Evolutionary conservation across 495 filamentous ascomycete species (phyloP).

Genomic region (Penicillium bovifimosum): DNA sequence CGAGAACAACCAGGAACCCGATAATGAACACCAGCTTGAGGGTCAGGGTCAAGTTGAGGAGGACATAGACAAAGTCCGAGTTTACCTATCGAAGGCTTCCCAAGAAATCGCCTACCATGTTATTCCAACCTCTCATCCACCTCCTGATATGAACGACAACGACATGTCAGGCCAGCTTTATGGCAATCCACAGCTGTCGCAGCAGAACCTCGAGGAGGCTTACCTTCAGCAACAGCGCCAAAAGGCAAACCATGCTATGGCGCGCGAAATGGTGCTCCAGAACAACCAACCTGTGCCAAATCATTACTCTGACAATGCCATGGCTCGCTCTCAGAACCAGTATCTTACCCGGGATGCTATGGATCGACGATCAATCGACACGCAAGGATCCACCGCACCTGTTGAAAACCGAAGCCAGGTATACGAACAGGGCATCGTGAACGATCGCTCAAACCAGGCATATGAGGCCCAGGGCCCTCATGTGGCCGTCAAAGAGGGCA

Average conservation of each 20-base stretch:
- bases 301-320: slow-evolving; percentile 39
- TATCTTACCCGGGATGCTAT: slow-evolving; percentile 26
- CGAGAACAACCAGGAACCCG: slow-evolving; percentile 29
- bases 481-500: slow-evolving; percentile 36
- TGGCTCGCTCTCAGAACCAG: slow-evolving; percentile 33
- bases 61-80: slow-evolving; percentile 47
- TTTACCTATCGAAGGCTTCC: slow-evolving; percentile 50
- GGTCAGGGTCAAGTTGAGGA: slow-evolving; percentile 53
- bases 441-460: slow-evolving; percentile 54
- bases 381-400: slow-evolving; percentile 32
- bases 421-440: slow-evolving; percentile 36
- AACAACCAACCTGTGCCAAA: slow-evolving; percentile 44
- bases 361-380: slow-evolving; percentile 36
- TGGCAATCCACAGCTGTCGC: slow-evolving; percentile 41
- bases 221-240: slow-evolving; percentile 44
- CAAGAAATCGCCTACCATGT: slow-evolving; percentile 53
- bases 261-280: slow-evolving; percentile 40
- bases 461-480: slow-evolving; percentile 52
- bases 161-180: slow-evolving; percentile 45
- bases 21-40: slow-evolving; percentile 53
- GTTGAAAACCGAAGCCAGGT: slow-evolving; percentile 36
- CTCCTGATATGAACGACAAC: slow-evolving; percentile 40
- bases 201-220: slow-evolving; percentile 47
- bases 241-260: slow-evolving; percentile 42
- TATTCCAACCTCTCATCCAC: slow-evolving; percentile 44